Base-by-base conservation (phyloP, 1,139 yeast species). In the Hansenula sp. region DNA sequence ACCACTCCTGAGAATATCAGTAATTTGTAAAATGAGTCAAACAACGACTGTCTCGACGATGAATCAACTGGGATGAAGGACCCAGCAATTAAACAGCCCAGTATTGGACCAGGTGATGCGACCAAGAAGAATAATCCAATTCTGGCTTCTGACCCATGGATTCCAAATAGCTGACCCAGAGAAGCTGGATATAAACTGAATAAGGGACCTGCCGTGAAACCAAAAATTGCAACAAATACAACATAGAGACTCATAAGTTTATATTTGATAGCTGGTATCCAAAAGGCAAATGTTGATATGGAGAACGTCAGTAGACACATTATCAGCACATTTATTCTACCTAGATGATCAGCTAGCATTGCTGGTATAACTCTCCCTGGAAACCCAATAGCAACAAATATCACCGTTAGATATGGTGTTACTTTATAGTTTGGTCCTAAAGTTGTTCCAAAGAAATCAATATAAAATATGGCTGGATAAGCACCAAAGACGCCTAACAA, bases 291-390 rank as follows among this genome's bases (percentile, higher is more conserved):
- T n/a, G 47, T 42, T 4, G 46, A 36, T 1, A 31, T 24, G 9
- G 49, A 46, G 12, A 44, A 43, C 12, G 36, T 18, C 10, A 40
- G 16, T 2, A 50, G 30, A 17, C 47, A 49, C 4, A 35, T 27
- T 13, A 44, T 28, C 17, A 52, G 28, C 5, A 47, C 44, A 41
- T 54, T 52, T 2, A 39, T 41, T 18, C 58, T 44, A 1, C 58
- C 58, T 18, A 54, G 34, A 13, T 42, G 42, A 36, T 54, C 58
- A 33, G 56, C 47, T 4, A 45, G 13, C 3, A 50, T 37, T 3
- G 54, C 56, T 2, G 58, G 56, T 16, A 54, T 8, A 3, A 54
- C 41, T 31, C 58, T 42, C 3, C 58, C 58, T 9, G 58, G 58
- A 2, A 47, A 46, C 16, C 58, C 58, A 38, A 51, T 34, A 4